Base-by-base conservation (phyloP, 768 basidiomycete genomes). In the Suillus alpinus region DNA sequence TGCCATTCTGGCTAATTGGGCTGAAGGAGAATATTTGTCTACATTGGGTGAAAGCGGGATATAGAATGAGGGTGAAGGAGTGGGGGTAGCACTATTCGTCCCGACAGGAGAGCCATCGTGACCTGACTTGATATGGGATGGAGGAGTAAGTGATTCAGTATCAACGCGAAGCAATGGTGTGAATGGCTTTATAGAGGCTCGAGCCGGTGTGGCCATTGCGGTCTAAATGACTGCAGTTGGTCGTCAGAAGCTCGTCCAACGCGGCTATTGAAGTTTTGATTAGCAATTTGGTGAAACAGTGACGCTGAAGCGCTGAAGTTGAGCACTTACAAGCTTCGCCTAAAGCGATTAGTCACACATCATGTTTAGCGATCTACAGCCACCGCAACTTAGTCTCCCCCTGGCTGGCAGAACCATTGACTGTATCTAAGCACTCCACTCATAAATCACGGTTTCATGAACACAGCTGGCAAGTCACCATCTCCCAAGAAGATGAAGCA, bases 401-500 rank as follows among this genome's bases (percentile, higher is more conserved):
- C 37, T 37, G 5, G 37, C 37, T 50, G 26, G 29, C 29, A 31
- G 31, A 50, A 32, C 29, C 14, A 32, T 32, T 12, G 29, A 23
- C 52, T 23, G 14, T 16, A 26, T 37, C 52, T 37, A 37, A 14
- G 20, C 20, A 16, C 23, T 37, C 8, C 14, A 23, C 16, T 52
- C 36, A 26, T 37, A 6, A 6, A 39, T 18, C 23, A 29, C 52
- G 9, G 23, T 23, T 10, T 23, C 9, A 72, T 71, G 71, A 64
- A 56, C 1, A 26, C 1, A 67, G 14, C 26, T 5, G 67, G 60
- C 57, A 44, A 53, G 59, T 40, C 66, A 39, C 32, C 46, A 26
- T 60, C 62, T 36, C 49, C 73, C 5, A 76, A 72, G 62, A 69
- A 64, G 46, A 59, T 76, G 37, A 80, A 69, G 52, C 85, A 86